Conservation (phyloP, 345 rosid genomes). For the Nasturtium officinale region DNA sequence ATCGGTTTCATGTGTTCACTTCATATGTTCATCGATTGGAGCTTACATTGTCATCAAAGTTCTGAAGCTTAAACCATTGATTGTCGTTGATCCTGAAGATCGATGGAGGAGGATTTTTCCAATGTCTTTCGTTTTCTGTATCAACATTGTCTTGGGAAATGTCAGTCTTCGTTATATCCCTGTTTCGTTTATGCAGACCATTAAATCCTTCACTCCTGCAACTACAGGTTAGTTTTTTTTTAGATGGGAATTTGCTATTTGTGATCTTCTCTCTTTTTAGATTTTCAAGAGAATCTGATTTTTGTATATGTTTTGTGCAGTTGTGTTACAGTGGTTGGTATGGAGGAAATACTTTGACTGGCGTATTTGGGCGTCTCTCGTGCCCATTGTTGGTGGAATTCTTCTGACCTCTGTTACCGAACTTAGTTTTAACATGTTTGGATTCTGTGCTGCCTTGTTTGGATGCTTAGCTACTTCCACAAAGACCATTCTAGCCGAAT, state of each 20-base stretch:
- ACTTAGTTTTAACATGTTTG: slow-evolving; percentile 93
- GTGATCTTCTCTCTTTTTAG: background rate
- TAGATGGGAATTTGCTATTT: background rate
- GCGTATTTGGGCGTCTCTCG: slow-evolving; percentile 94
- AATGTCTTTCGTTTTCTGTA: slow-evolving; percentile 95
- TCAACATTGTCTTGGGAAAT: slow-evolving; percentile 95
- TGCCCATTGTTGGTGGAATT: slow-evolving; percentile 98
- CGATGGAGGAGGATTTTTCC: slow-evolving; percentile 97
- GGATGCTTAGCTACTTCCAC: slow-evolving; percentile 99
- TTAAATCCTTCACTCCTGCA: slow-evolving; percentile 98
- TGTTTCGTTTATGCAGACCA: slow-evolving; percentile 99
- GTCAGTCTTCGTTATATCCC: slow-evolving; percentile 96
- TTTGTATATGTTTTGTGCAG: slow-evolving; percentile 47
- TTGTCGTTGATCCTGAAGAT: slow-evolving; percentile 87
- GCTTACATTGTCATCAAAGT: slow-evolving; percentile 89
- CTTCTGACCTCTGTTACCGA: slow-evolving; percentile 93
- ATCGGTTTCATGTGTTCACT: slow-evolving; percentile 89
- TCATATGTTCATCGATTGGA: slow-evolving; percentile 95
- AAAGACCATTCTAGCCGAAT: slow-evolving; percentile 98
- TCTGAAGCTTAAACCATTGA: slow-evolving; percentile 87
- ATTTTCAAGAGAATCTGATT: slow-evolving; percentile 30
- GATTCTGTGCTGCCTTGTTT: slow-evolving; percentile 95
- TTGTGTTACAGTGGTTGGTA: slow-evolving; percentile 93
- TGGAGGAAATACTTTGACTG: slow-evolving; percentile 98
- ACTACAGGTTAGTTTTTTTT: slow-evolving; percentile 73